These are phyloP conservation scores for Dipteronia dyeriana DNA, from an alignment of 345 rosid species.

Conservation along the genomic window DNA sequence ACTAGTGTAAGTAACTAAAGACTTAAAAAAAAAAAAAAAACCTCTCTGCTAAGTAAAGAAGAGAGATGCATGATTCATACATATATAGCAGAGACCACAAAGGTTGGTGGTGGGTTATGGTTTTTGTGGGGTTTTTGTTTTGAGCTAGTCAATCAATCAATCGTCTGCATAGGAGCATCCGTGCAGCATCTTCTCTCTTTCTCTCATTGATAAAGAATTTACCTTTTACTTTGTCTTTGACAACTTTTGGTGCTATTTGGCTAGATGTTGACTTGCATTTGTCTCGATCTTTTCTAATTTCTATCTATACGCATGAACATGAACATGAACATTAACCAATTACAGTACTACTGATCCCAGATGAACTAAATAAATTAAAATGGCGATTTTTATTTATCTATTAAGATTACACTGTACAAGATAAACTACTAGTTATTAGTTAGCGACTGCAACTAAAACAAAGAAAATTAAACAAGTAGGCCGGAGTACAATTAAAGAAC, in stretches of 20 bases:
- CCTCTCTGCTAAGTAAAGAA: constrained; percentile 3
- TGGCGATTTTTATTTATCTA: constrained; percentile 24
- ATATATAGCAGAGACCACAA: constrained; percentile 6
- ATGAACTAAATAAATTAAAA: constrained; percentile 6
- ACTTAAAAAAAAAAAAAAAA: background rate
- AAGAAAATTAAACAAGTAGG: background rate
- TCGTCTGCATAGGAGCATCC: constrained; percentile 19
- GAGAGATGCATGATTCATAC: background rate
- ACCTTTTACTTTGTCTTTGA: constrained; percentile 25
- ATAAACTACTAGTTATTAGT: background rate
- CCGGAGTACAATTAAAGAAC: too few relatives aligned
- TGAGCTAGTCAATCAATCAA: constrained; percentile 23
- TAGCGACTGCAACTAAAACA: constrained; percentile 18
- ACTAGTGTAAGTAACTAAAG: background rate
- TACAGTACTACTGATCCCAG: background rate
- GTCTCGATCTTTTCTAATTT: background rate
- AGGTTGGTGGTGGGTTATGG: constrained; percentile 8
- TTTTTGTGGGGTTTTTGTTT: constrained; percentile 10
- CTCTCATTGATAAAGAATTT: constrained; percentile 24
- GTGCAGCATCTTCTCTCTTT: constrained; percentile 41
- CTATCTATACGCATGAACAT: constrained; percentile 27
- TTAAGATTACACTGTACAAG: constrained; percentile 20
- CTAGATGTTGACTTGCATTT: constrained; percentile 41
- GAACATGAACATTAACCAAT: constrained; percentile 11
- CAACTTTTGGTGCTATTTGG: constrained; percentile 22